Percentiles rank a stretch among this genome's conserved stretches.
These are phyloP conservation scores for Krasilnikovozyma curviuscula DNA, from an alignment of 768 basidiomycete species.

Conservation along the genomic window DNA sequence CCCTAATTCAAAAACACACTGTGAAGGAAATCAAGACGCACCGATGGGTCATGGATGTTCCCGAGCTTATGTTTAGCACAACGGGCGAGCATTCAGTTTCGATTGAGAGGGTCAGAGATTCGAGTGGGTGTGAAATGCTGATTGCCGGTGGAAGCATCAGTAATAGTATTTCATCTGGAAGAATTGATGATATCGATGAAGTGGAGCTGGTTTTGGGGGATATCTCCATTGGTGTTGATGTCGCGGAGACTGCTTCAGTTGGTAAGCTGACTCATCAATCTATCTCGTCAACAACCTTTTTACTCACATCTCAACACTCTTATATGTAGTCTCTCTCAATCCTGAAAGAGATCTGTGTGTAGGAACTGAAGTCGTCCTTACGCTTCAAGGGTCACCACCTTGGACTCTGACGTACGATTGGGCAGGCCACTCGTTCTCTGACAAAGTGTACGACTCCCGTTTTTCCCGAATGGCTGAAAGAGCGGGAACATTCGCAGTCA, in stretches of 20 bases:
- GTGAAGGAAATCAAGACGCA: constrained; percentile 32
- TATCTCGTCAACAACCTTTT: no score
- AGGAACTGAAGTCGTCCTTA: constrained; percentile 74
- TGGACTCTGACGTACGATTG: constrained; percentile 81
- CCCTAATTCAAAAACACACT: constrained; percentile 40
- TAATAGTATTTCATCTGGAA: no score
- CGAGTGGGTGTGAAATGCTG: constrained; percentile 52
- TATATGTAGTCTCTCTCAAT: constrained; percentile 68
- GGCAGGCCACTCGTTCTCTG: constrained; percentile 51
- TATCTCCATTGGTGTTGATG: constrained; percentile 38
- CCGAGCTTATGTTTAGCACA: constrained; percentile 50
- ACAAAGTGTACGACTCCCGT: constrained; percentile 57
- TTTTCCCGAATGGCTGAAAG: constrained; percentile 70
- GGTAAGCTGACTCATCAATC: no score
- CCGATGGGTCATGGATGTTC: constrained; percentile 50
- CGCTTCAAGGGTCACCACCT: constrained; percentile 79
- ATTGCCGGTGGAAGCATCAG: no score
- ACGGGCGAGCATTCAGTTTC: constrained; percentile 63
- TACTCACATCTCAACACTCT: no score
- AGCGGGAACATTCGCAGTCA: constrained; percentile 64
- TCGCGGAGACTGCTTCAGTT: constrained; percentile 90
- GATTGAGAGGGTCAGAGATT: constrained; percentile 60
- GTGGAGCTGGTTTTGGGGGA: not conserved
- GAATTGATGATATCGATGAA: not conserved
- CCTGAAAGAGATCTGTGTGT: constrained; percentile 65